Evolutionary conservation across 805 yeast species (phyloP), one percentile per base, ranked within the genome.

Genomic region (Diddensiella transvaalensis): DNA sequence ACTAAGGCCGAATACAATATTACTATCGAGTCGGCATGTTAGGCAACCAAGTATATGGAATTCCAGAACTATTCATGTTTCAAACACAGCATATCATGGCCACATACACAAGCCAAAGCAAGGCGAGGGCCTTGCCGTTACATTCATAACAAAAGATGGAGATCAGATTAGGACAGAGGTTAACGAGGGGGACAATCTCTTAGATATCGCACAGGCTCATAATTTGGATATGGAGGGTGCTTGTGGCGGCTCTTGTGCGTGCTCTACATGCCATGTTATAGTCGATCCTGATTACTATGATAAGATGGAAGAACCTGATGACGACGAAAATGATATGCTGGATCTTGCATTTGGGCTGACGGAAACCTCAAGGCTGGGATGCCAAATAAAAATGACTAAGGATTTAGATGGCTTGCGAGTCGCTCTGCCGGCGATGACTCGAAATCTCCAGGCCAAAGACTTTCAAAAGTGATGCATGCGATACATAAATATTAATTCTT

Each of bases 201-300:
- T 93, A 64, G 99, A 93, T 64, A 88, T 93, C 48, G 99, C 98
- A 3, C 98, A 93, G 69, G 95, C 93, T 2, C 70, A 90, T 63
- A 85, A 90, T 60, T 68, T 93, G 49, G 99, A 93, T 57, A 90
- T 93, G 93, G 99, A 93, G 66, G 75, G 87, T 40, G 99, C 99
- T 0, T 93, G 99, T 69, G 99, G 99, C 19, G 99, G 98, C 2
- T 88, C 97, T 3, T 93, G 99, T 74, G 99, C 99, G 1, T 93
- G 99, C 66, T 89, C 97, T 3, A 93, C 99, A 0, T 93, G 99
- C 64, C 99, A 93, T 69, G 83, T 93, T 46, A 91, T 93, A 44
- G 89, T 93, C 35, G 99, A 93, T 64, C 98, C 99, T 0, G 96
- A 85, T 40, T 89, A 73, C 65, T 93, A 88, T 68, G 99, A 93